These are phyloP conservation scores for Penicillium sp. DNA, from an alignment of 2,329 filamentous ascomycete species.

Conservation along the genomic window DNA sequence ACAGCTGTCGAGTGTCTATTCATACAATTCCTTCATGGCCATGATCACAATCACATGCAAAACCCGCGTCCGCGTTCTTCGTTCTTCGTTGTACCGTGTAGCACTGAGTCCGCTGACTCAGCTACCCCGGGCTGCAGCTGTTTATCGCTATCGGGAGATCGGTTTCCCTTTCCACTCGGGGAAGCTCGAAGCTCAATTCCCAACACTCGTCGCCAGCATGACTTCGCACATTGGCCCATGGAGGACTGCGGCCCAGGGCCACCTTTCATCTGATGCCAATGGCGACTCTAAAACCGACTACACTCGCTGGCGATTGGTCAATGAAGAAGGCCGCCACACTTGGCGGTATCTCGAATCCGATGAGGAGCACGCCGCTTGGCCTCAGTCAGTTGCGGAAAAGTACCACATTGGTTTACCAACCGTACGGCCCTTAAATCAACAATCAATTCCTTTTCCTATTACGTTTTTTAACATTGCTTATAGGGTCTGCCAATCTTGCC, in stretches of 20 bases:
- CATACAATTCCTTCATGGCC: background rate
- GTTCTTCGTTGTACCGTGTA: conserved; percentile 17
- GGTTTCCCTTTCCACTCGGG: conserved; percentile 6
- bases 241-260: conserved; percentile 36
- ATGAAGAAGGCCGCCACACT: conserved; percentile 80
- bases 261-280: conserved; percentile 33
- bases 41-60: background rate
- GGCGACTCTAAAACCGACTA: conserved; percentile 65
- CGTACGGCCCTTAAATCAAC: conserved; percentile 49
- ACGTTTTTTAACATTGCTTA: conserved; percentile 4
- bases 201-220: conserved; percentile 24
- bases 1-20: too few species aligned
- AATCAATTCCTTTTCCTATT: background rate
- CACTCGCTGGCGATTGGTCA: conserved; percentile 76
- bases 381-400: conserved; percentile 84
- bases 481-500: conserved; percentile 73
- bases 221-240: conserved; percentile 34
- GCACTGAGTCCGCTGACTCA: conserved; percentile 24
- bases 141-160: background rate
- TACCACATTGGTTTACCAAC: conserved; percentile 77
- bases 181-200: too few species aligned
- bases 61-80: conserved; percentile 1
- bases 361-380: conserved; percentile 70
- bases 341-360: conserved; percentile 86
- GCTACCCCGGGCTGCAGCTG: conserved; percentile 8